These are phyloP conservation scores for Penicillium sp. DNA, from an alignment of 2,329 filamentous ascomycete species.

Conservation along the genomic window DNA sequence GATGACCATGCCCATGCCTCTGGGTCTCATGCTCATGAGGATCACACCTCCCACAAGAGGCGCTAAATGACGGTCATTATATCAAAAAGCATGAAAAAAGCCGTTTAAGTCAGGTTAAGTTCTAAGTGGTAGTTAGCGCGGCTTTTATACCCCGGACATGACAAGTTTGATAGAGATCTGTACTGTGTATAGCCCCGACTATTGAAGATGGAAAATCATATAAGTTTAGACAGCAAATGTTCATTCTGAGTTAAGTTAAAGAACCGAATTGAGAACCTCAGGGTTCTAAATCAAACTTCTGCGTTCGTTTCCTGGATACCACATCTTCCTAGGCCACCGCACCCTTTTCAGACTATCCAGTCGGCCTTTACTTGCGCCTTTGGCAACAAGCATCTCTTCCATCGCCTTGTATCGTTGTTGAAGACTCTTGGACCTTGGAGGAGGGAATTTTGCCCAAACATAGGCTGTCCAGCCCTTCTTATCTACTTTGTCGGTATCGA, in stretches of 20 bases:
- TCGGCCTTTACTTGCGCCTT: conserved; percentile 1
- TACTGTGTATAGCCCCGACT: conserved; percentile 15
- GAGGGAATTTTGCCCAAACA: background rate
- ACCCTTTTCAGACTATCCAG: background rate
- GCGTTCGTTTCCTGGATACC: background rate
- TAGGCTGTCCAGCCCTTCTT: background rate
- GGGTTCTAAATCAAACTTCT: background rate
- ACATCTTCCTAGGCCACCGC: background rate
- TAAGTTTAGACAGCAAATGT: background rate
- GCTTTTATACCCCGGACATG: conserved; percentile 17
- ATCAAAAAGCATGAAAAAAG: background rate
- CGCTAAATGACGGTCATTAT: conserved; percentile 13
- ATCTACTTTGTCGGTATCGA: background rate
- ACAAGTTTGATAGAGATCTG: conserved; percentile 6
- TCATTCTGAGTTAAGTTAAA: background rate
- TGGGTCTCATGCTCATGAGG: conserved; percentile 24
- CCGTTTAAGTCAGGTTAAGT: background rate
- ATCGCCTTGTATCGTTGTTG: background rate
- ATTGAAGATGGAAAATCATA: conserved; percentile 11
- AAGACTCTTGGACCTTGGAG: background rate
- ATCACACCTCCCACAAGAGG: conserved; percentile 22
- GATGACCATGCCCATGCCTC: conserved; percentile 44
- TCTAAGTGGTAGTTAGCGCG: conserved; percentile 7
- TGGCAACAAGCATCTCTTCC: background rate
- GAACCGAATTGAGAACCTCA: background rate